Conservation (phyloP, 2,329 filamentous ascomycete species). For the Fusarium liriodendri region DNA sequence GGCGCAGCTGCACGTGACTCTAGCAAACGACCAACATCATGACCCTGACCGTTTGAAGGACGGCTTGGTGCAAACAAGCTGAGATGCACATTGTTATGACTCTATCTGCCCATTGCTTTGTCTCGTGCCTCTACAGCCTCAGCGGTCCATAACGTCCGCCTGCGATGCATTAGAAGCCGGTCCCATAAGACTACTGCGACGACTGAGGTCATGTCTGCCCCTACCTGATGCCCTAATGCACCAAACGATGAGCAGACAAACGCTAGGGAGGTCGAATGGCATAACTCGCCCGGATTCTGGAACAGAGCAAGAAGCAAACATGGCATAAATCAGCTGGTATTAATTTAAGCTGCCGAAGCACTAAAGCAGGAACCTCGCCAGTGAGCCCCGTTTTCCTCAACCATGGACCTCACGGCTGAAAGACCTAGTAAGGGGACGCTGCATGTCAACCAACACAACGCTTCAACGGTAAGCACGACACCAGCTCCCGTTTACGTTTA, state of each 20-base stretch:
- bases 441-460: constrained; percentile 5
- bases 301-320: constrained; percentile 18
- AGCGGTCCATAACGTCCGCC: not conserved
- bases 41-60: not conserved
- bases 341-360: not conserved
- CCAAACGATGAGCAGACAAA: not conserved
- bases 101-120: too few species aligned
- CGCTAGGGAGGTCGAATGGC: not conserved
- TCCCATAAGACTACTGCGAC: not conserved
- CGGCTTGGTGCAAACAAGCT: not conserved
- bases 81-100: not conserved
- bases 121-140: not conserved
- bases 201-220: not conserved
- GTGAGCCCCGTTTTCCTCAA: not conserved
- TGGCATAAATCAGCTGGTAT: not conserved
- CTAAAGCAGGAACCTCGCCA: not conserved
- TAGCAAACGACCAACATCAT: not conserved
- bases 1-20: constrained; percentile 12
- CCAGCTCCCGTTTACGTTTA: not conserved
- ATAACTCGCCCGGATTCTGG: not conserved
- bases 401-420: not conserved
- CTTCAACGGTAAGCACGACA: not conserved
- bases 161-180: not conserved
- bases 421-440: not conserved
- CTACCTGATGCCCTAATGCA: not conserved